Evolutionary conservation across 2,329 filamentous ascomycete species (phyloP).

Genomic region (Xylariales sp.): DNA sequence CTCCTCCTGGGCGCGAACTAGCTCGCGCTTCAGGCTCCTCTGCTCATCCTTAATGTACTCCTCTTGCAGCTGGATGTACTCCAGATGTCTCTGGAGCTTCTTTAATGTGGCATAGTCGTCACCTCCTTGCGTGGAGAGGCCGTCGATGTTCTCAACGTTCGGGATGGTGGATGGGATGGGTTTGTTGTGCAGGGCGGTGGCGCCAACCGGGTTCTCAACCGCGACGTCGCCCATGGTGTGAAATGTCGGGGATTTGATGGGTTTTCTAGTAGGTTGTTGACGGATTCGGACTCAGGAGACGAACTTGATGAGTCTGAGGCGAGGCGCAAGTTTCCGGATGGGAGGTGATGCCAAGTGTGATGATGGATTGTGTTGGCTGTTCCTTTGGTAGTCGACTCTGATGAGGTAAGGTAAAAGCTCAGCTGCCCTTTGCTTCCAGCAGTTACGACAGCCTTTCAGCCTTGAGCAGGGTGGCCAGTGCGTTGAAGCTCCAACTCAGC

Average conservation of each 20-base stretch:
- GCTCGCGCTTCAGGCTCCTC: conserved; percentile 92
- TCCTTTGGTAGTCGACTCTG: no score
- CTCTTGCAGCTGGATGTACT: conserved; percentile 98
- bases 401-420: no score
- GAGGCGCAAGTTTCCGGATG: no score
- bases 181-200: conserved; percentile 75
- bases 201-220: conserved; percentile 76
- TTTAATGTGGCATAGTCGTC: conserved; percentile 96
- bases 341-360: no score
- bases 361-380: no score
- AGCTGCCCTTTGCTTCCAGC: no score
- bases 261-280: not conserved
- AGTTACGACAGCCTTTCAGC: conserved; percentile 8
- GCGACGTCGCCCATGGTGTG: conserved; percentile 77
- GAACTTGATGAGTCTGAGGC: no score
- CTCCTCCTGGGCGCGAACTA: conserved; percentile 96
- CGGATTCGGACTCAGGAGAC: not conserved
- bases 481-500: no score
- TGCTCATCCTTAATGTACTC: conserved; percentile 99
- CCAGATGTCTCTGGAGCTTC: conserved; percentile 91
- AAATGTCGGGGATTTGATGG: no score
- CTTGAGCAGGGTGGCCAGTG: no score
- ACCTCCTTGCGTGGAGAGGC: conserved; percentile 71
- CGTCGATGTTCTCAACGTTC: conserved; percentile 86
- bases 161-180: conserved; percentile 75